phyloP scores from a whole-genome alignment of 1,284 basidiomycete species.

The Cutaneotrichosporon sp. region DNA sequence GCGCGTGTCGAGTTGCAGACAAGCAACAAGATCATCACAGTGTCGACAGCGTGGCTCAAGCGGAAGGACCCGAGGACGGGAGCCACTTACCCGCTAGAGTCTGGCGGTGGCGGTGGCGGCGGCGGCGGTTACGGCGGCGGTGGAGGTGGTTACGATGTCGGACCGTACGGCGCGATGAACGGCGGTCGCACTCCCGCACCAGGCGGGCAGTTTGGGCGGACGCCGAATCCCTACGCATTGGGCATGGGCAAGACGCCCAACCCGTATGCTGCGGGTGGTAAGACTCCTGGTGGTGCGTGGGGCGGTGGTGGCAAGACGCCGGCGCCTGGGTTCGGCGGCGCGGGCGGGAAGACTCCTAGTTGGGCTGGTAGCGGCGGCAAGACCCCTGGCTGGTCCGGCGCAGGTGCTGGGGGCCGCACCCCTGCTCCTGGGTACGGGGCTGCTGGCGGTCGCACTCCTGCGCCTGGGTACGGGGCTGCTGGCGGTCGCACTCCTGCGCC shows the following conservation, averaged over 20 bases:
- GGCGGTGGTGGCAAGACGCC: constrained; percentile 55
- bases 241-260: constrained; percentile 57
- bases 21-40: constrained; percentile 83
- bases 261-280: constrained; percentile 49
- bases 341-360: constrained; percentile 58
- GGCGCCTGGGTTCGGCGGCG: constrained; percentile 57
- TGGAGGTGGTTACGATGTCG: constrained; percentile 39
- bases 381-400: constrained; percentile 59
- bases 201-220: constrained; percentile 58
- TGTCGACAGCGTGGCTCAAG: constrained; percentile 76
- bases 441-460: constrained; percentile 46
- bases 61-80: constrained; percentile 64
- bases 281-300: constrained; percentile 57
- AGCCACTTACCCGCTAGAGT: constrained; percentile 45
- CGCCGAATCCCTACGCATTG: constrained; percentile 66
- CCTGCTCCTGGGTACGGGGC: constrained; percentile 29
- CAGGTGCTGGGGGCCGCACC: constrained; percentile 49
- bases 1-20: constrained; percentile 90
- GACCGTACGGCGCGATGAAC: constrained; percentile 36
- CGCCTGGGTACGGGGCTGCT: constrained; percentile 31
- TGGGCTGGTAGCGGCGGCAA: constrained; percentile 56
- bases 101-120: constrained; percentile 24
- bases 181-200: constrained; percentile 43
- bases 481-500: constrained; percentile 42
- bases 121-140: constrained; percentile 17